Conservation (phyloP, 164 flowering plant genomes). For the Platanus orientalis region DNA sequence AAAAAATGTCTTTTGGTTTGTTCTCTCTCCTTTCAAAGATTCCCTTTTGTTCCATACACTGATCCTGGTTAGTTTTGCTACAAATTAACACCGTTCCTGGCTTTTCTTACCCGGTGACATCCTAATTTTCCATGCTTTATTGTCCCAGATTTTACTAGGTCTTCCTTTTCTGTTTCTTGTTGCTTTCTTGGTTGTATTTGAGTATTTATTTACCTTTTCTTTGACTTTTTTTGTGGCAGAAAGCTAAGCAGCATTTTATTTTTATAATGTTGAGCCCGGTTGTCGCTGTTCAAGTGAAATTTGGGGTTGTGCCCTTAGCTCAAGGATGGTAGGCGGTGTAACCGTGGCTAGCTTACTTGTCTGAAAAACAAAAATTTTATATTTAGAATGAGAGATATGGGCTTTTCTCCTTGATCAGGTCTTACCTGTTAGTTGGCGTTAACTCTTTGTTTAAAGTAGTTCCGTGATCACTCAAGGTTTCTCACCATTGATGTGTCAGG, state of each 20-base stretch:
- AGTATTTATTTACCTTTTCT: constrained; percentile 14
- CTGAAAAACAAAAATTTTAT: too few relatives aligned
- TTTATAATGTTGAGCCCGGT: too few relatives aligned
- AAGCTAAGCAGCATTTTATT: neutral
- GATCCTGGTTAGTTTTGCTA: neutral
- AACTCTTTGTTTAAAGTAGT: neutral
- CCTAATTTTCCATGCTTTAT: neutral
- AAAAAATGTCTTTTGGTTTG: neutral
- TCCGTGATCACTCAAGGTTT: neutral
- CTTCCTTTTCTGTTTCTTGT: constrained; percentile 1
- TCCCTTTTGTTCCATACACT: neutral
- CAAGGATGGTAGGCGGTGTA: too few relatives aligned
- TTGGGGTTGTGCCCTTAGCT: too few relatives aligned
- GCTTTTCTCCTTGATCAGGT: neutral
- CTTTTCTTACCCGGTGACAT: neutral
- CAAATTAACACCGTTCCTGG: neutral
- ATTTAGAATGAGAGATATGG: neutral
- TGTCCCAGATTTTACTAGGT: neutral
- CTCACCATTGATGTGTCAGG: neutral
- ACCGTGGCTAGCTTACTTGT: too few relatives aligned
- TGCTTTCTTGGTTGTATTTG: constrained; percentile 13
- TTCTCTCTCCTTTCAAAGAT: constrained; percentile 1
- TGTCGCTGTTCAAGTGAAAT: too few relatives aligned
- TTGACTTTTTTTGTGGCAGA: constrained; percentile 8
- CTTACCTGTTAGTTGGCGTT: neutral